Evolutionary conservation across 2,329 filamentous ascomycete genomes (phyloP).

Genomic region (Colletotrichum truncatum): DNA sequence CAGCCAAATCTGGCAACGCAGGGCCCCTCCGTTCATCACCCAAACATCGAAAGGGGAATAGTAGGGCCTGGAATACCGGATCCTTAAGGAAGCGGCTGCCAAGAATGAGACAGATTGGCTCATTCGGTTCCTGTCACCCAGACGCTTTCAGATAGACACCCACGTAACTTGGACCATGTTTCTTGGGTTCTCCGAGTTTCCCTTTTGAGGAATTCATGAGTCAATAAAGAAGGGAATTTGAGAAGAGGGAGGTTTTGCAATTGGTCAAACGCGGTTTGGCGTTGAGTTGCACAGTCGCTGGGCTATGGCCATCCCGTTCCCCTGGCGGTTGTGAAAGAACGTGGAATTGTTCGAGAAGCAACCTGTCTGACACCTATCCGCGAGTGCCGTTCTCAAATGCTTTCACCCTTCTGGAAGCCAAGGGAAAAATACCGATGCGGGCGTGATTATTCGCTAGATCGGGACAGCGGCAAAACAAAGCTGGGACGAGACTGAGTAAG

Average conservation of each 20-base stretch:
- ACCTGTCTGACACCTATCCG: conserved; percentile 1
- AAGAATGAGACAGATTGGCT: not conserved
- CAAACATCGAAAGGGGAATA: conserved; percentile 3
- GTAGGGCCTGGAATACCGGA: not conserved
- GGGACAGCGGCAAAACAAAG: not conserved
- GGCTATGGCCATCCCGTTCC: not conserved
- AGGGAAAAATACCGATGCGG: conserved; percentile 8
- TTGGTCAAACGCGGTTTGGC: conserved; percentile 10
- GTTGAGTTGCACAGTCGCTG: conserved; percentile 10
- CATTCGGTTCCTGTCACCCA: not conserved
- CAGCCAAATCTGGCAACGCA: not conserved
- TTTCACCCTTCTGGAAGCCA: not conserved
- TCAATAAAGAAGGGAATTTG: not conserved
- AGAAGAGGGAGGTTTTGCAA: not conserved
- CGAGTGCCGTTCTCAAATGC: not conserved
- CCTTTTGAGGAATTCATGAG: conserved; percentile 1
- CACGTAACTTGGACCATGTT: not conserved
- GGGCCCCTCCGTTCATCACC: conserved; percentile 8
- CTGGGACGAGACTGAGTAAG: not conserved
- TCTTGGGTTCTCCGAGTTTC: not conserved
- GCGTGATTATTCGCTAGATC: not conserved
- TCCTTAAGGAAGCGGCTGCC: not conserved
- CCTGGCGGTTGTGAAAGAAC: not conserved
- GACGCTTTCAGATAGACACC: not conserved
- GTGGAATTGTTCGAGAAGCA: conserved; percentile 15